A percentile compares a stretch with the other conserved stretches of the same genome.
Conservation (phyloP, 805 yeast genomes). For the Monosporozyma servazzii region DNA sequence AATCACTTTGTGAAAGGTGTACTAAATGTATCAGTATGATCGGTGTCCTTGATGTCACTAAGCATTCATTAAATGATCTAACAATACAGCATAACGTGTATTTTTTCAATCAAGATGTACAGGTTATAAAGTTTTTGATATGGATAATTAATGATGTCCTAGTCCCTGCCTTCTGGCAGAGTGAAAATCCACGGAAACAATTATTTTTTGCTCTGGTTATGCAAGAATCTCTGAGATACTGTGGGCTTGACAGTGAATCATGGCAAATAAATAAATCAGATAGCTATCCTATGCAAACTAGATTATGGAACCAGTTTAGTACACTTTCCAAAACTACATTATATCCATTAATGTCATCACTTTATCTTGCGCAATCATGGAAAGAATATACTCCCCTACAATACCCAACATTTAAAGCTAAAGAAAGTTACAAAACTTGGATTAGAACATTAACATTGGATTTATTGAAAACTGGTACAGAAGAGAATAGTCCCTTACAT, state of each 20-base stretch:
- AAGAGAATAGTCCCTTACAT: constrained; percentile 40
- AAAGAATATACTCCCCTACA: constrained; percentile 36
- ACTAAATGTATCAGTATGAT: constrained; percentile 64
- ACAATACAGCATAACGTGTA: constrained; percentile 40
- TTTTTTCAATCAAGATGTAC: constrained; percentile 54
- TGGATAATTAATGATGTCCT: constrained; percentile 57
- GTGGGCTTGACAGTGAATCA: constrained; percentile 38
- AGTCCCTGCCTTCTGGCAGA: constrained; percentile 83
- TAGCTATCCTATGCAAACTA: constrained; percentile 23
- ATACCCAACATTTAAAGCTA: constrained; percentile 57
- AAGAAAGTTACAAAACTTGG: constrained; percentile 62
- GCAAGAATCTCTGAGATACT: constrained; percentile 69
- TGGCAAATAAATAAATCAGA: constrained; percentile 26
- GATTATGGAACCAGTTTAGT: constrained; percentile 53
- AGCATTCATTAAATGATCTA: constrained; percentile 32
- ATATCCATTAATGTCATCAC: constrained; percentile 65
- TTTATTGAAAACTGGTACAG: constrained; percentile 37
- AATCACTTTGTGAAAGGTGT: constrained; percentile 47
- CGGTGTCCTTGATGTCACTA: constrained; percentile 68
- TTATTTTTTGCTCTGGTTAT: constrained; percentile 76
- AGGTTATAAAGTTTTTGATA: constrained; percentile 55
- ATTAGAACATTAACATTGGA: constrained; percentile 59
- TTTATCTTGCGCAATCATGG: constrained; percentile 52
- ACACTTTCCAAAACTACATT: constrained; percentile 63
- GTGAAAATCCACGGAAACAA: constrained; percentile 79